A percentile compares a stretch with the other conserved stretches of the same genome.
phyloP scores from a whole-genome alignment of 176 grass and related monocot species.

The Musa beccarii region DNA sequence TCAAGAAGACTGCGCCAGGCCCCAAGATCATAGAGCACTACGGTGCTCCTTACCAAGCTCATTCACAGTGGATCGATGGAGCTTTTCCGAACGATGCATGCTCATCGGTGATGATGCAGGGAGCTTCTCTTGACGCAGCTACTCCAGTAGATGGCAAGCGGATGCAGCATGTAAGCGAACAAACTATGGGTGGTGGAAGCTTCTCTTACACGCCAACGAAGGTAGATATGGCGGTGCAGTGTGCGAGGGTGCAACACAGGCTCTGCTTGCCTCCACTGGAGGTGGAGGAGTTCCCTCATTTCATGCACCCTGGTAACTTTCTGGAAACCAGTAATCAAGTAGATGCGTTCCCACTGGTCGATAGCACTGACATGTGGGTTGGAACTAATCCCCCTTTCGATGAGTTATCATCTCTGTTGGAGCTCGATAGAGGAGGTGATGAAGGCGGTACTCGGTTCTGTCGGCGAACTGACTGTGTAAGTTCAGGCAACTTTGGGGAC shows the following conservation, averaged over 20 bases:
- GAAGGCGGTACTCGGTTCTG: conserved; percentile 33
- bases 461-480: not conserved
- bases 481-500: conserved; percentile 24
- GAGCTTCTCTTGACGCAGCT: not conserved
- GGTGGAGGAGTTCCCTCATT: conserved; percentile 61
- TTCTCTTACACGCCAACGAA: conserved; percentile 66
- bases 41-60: conserved; percentile 30
- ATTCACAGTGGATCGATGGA: conserved; percentile 40
- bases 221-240: conserved; percentile 75
- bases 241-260: conserved; percentile 80
- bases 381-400: conserved; percentile 35
- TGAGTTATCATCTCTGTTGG: conserved; percentile 41
- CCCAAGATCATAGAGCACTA: conserved; percentile 89
- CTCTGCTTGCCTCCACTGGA: conserved; percentile 62
- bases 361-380: conserved; percentile 57
- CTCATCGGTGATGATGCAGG: conserved; percentile 24
- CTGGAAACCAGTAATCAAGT: conserved; percentile 41
- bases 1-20: conserved; percentile 76
- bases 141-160: conserved; percentile 43
- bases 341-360: conserved; percentile 22
- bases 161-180: conserved; percentile 69
- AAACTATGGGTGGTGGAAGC: conserved; percentile 43
- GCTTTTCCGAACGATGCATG: conserved; percentile 38
- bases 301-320: conserved; percentile 27
- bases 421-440: conserved; percentile 30